These are phyloP conservation scores for Coniochaeta sp. DNA, from an alignment of 2,329 filamentous ascomycete species.

Conservation along the genomic window DNA sequence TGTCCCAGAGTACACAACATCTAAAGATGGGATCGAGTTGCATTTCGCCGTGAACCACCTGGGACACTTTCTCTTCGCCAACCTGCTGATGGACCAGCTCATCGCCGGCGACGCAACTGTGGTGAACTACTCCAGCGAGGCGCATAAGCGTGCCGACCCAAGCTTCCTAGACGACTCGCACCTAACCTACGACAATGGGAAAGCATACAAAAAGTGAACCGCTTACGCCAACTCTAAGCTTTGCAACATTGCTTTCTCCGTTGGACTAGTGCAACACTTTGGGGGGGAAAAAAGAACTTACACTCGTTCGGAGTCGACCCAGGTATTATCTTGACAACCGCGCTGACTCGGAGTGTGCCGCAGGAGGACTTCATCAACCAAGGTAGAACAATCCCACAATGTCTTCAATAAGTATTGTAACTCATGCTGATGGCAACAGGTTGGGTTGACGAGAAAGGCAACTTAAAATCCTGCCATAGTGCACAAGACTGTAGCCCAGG, in stretches of 20 bases:
- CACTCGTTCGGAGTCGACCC: neutral
- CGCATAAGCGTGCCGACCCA: conserved; percentile 13
- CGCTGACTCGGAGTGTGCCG: neutral
- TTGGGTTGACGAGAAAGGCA: neutral
- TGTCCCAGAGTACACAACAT: neutral
- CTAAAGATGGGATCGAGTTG: conserved; percentile 8
- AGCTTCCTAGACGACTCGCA: neutral
- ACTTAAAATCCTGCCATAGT: neutral
- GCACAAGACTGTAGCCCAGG: neutral
- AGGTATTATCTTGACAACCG: neutral
- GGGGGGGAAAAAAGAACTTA: neutral
- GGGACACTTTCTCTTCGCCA: conserved; percentile 20
- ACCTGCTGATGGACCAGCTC: conserved; percentile 16
- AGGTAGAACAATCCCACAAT: neutral
- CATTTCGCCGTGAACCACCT: conserved; percentile 20
- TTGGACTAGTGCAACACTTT: neutral
- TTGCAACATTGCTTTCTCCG: neutral
- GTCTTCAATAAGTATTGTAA: neutral
- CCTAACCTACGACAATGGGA: neutral
- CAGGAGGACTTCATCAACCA: neutral
- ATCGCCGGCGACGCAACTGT: conserved; percentile 16
- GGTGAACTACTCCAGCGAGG: conserved; percentile 29
- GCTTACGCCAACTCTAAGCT: neutral
- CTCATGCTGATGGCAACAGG: neutral
- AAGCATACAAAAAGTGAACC: neutral